Evolutionary conservation across 2,329 filamentous ascomycete genomes (phyloP).

Genomic region (Cladosporium sp.): DNA sequence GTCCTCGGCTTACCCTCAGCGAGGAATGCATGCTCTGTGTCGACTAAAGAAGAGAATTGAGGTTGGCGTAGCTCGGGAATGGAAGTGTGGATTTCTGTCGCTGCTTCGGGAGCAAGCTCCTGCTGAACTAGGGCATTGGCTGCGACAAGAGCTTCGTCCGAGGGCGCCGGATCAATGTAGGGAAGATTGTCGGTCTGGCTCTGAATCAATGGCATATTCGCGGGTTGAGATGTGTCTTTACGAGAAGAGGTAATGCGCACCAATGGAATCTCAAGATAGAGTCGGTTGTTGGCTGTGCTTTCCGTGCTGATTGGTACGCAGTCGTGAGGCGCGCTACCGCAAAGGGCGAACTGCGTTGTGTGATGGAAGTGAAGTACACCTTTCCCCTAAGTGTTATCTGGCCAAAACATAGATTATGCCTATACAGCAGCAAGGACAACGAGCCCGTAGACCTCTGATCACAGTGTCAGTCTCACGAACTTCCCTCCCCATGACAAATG

Average conservation of each 20-base stretch:
- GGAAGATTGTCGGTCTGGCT: constrained; percentile 75
- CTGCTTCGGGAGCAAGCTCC: constrained; percentile 55
- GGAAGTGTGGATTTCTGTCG: constrained; percentile 52
- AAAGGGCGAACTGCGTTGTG: neutral
- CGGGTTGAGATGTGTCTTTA: neutral
- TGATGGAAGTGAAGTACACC: neutral
- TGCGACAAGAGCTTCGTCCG: constrained; percentile 56
- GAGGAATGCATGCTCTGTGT: constrained; percentile 65
- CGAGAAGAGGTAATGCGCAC: neutral
- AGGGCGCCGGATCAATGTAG: constrained; percentile 76
- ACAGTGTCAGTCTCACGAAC: neutral
- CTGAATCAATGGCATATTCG: constrained; percentile 62
- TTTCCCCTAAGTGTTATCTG: neutral
- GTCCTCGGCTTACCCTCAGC: constrained; percentile 45
- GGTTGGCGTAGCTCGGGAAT: constrained; percentile 52
- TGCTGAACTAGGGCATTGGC: constrained; percentile 66
- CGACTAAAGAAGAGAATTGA: constrained; percentile 62
- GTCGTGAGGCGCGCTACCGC: neutral
- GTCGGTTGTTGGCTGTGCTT: neutral
- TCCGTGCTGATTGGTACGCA: neutral
- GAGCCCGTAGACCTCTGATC: neutral
- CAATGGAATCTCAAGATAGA: constrained; percentile 1
- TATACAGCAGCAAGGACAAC: neutral
- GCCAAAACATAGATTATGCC: neutral
- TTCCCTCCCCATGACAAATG: neutral